These are phyloP conservation scores for Coniochaeta sp. DNA, from an alignment of 2,329 filamentous ascomycete genomes.

Conservation along the genomic window DNA sequence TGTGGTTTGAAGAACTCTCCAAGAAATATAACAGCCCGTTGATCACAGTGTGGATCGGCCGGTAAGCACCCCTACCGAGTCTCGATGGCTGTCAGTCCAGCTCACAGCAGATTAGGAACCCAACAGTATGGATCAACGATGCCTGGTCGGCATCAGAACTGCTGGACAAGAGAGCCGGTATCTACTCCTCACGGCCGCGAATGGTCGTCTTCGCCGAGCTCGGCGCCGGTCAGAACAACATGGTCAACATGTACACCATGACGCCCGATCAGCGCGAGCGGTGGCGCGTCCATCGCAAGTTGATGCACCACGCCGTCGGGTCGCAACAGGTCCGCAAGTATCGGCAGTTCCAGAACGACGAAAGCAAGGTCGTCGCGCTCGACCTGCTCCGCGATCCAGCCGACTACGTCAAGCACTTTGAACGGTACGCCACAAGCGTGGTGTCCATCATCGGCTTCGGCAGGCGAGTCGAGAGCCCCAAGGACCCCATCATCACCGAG, in stretches of 20 bases:
- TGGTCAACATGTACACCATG: slow-evolving; percentile 35
- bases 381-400: slow-evolving; percentile 35
- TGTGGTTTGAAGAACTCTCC: slow-evolving; percentile 47
- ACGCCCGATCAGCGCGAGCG: slow-evolving; percentile 29
- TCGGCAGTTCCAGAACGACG: slow-evolving; percentile 47
- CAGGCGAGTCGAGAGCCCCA: slow-evolving; percentile 37
- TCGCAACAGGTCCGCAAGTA: slow-evolving; percentile 48
- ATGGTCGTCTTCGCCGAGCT: slow-evolving; percentile 41
- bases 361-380: slow-evolving; percentile 48
- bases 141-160: slow-evolving; percentile 43
- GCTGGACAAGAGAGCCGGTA: slow-evolving; percentile 44
- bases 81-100: background rate
- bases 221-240: slow-evolving; percentile 32
- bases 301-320: slow-evolving; percentile 45
- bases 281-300: slow-evolving; percentile 38
- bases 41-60: slow-evolving; percentile 50
- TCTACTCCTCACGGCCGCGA: slow-evolving; percentile 42
- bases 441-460: slow-evolving; percentile 51
- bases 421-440: slow-evolving; percentile 45
- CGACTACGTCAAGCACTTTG: slow-evolving; percentile 44
- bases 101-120: slow-evolving; percentile 18
- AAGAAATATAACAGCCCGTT: slow-evolving; percentile 39
- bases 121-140: slow-evolving; percentile 40
- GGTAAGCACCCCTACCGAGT: slow-evolving; percentile 17
- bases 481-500: slow-evolving; percentile 52